Base-by-base conservation (phyloP, 768 basidiomycete species). In the Chalciporus pseudorubinellus region DNA sequence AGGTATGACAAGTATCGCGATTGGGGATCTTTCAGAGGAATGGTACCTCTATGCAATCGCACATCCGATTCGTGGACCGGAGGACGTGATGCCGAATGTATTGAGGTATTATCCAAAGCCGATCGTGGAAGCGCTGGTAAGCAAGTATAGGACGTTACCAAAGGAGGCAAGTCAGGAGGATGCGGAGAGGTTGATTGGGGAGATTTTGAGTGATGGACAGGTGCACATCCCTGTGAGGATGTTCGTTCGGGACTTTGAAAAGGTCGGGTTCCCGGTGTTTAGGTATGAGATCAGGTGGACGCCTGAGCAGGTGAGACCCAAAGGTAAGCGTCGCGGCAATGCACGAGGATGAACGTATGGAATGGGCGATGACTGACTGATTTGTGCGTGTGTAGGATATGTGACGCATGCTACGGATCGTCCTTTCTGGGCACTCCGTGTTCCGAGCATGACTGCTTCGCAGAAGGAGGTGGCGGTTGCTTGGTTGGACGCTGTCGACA, bases 11-110 rank as follows among this genome's bases (percentile, higher is more conserved):
- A 81, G 77, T 59, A 68, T 89, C 48, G 71, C 85, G 46, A 68
- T 83, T 8, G 87, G 87, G 11, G 80, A 87, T 50, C 72, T 86
- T 38, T 75, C 74, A 6, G 86, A 89, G 55, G 86, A 90, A 67
- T 89, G 87, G 86, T 87, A 82, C 62, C 74, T 87, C 42, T 89
- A 87, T 60, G 80, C 84, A 5, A 82, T 87, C 55, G 81, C 85
- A 3, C 80, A 88, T 62, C 79, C 82, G 0, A 77, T 87, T 46
- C 33, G 62, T 9, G 64, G 71, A 6, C 68, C 74, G 20, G 55
- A 57, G 28, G 86, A 89, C 56, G 70, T 89, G 24, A 58, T 74
- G 24, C 72, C 73, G 13, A 87, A 86, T 57, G 62, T 89, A 43
- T 69, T 75, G 59, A 67, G 85, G 46, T 89, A 85, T 60, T 87